Conservation (phyloP, 108 stramenopile species). For the Cyclotella distinguenda region DNA sequence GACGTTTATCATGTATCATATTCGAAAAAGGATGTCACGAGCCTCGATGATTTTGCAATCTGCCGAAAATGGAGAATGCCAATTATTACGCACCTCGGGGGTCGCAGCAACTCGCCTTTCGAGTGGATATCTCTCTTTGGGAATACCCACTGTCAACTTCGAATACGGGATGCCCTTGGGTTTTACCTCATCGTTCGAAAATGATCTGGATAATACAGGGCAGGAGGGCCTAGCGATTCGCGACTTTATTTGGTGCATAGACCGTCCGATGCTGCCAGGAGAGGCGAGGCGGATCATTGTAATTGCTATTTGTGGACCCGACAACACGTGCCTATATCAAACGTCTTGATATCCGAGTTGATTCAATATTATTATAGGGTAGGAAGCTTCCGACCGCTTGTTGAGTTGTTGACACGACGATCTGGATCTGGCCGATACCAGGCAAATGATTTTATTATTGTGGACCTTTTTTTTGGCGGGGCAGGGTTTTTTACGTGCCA, state of each 20-base stretch:
- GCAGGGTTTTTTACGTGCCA: too few species aligned
- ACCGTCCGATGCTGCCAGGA: neutral
- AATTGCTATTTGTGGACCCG: neutral
- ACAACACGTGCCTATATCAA: too few species aligned
- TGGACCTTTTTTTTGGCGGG: too few species aligned
- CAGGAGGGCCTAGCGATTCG: neutral
- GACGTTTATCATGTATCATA: neutral
- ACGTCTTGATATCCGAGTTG: too few species aligned
- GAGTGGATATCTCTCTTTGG: slow-evolving; percentile 85
- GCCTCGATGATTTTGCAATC: too few species aligned
- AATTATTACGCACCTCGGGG: slow-evolving; percentile 59
- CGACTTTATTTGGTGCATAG: neutral
- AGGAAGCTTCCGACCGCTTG: too few species aligned
- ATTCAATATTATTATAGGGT: too few species aligned
- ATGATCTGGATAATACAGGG: neutral
- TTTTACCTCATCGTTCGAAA: slow-evolving; percentile 22
- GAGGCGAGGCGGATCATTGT: neutral
- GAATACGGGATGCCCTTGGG: slow-evolving; percentile 72
- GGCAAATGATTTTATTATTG: too few species aligned
- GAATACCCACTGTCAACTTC: slow-evolving; percentile 90
- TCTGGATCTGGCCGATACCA: too few species aligned
- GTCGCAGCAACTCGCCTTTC: slow-evolving; percentile 93
- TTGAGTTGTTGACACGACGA: too few species aligned
- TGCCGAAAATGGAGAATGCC: neutral
- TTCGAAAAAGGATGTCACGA: neutral